phyloP scores from a whole-genome alignment of 345 rosid species.

The Hibiscus mutabilis region DNA sequence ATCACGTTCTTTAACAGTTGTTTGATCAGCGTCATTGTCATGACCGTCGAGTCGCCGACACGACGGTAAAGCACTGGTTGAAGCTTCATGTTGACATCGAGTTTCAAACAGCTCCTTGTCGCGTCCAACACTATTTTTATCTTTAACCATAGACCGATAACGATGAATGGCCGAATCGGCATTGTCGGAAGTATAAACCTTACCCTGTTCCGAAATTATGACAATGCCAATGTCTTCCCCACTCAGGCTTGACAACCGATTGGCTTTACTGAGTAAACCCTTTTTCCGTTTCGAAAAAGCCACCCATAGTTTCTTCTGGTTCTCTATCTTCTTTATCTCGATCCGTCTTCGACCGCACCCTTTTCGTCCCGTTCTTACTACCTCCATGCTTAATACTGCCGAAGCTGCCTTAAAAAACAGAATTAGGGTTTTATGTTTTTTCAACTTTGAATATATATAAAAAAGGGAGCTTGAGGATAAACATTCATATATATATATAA shows the following conservation, averaged over 20 bases:
- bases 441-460: too few relatives aligned
- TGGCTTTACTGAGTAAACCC: background rate
- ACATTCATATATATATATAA: too few relatives aligned
- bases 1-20: background rate
- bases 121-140: too few relatives aligned
- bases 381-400: background rate
- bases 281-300: background rate
- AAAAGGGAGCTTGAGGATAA: background rate
- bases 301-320: background rate
- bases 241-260: background rate
- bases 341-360: background rate
- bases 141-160: background rate
- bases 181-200: conserved; percentile 3
- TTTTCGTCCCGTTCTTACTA: background rate
- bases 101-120: too few relatives aligned
- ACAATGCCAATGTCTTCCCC: background rate
- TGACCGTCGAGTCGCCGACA: too few relatives aligned
- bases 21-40: background rate
- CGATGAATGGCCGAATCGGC: background rate
- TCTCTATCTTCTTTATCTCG: background rate
- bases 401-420: background rate
- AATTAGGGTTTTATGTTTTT: too few relatives aligned
- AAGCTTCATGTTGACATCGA: too few relatives aligned
- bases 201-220: background rate
- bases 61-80: too few relatives aligned